Conservation (phyloP, 768 basidiomycete genomes). For the Tricholoma matsutake region DNA sequence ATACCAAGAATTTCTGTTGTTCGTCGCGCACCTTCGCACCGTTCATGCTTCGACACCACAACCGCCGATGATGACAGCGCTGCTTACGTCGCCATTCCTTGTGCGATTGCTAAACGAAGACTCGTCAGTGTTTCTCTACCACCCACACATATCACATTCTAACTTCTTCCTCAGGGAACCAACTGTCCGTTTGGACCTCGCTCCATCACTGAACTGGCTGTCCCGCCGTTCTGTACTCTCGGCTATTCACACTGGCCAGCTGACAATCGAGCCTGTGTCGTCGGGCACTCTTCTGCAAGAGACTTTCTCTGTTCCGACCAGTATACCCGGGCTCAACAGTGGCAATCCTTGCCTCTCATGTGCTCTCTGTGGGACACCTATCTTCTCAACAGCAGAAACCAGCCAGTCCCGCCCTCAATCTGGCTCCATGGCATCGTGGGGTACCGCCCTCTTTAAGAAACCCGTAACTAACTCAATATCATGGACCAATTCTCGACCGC, state of each 20-base stretch:
- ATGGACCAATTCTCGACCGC: conserved; percentile 26
- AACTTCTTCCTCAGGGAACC: conserved; percentile 62
- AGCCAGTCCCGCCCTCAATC: conserved; percentile 31
- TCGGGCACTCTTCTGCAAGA: conserved; percentile 59
- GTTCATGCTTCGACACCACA: conserved; percentile 59
- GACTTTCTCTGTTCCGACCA: conserved; percentile 34
- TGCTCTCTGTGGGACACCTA: conserved; percentile 70
- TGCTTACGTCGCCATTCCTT: conserved; percentile 78
- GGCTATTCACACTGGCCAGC: conserved; percentile 85
- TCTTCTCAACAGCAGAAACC: conserved; percentile 39
- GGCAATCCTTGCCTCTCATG: conserved; percentile 59
- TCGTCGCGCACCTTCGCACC: conserved; percentile 72
- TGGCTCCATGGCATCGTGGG: conserved; percentile 40
- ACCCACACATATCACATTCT: conserved; percentile 8
- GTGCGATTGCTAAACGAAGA: conserved; percentile 77
- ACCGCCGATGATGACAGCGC: conserved; percentile 66
- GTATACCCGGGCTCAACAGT: conserved; percentile 43
- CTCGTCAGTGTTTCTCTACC: conserved; percentile 55
- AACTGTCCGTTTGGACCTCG: conserved; percentile 88
- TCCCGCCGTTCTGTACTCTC: conserved; percentile 77
- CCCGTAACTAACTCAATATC: conserved; percentile 29
- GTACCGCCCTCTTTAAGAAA: conserved; percentile 60
- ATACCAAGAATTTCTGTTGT: conserved; percentile 76
- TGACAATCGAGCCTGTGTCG: conserved; percentile 84
- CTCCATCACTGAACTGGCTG: conserved; percentile 93